These are phyloP conservation scores for Debaryomycetaceae sp. DNA, from an alignment of 1,139 yeast genomes.

Conservation along the genomic window DNA sequence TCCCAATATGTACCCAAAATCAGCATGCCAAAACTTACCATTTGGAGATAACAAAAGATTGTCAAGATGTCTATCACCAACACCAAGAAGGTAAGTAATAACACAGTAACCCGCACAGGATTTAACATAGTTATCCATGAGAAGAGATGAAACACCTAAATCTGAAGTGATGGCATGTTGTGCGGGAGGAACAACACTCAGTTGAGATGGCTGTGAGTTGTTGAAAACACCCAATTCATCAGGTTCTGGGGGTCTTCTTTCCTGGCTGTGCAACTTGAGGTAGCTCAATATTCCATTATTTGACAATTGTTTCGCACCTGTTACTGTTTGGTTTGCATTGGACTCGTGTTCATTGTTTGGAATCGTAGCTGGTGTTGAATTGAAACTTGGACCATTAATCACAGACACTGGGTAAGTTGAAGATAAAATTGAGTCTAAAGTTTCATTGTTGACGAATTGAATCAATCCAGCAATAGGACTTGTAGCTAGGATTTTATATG, in stretches of 20 bases:
- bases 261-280: conserved; percentile 62
- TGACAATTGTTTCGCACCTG: conserved; percentile 6
- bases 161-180: conserved; percentile 45
- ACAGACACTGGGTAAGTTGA: conserved; percentile 45
- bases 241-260: conserved; percentile 24
- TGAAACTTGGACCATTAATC: conserved; percentile 6
- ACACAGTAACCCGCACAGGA: conserved; percentile 99
- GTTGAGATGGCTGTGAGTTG: conserved; percentile 2
- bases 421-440: conserved; percentile 76
- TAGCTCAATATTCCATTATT: conserved; percentile 67
- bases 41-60: conserved; percentile 71
- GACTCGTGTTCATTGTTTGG: conserved; percentile 4
- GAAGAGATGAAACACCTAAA: conserved; percentile 68
- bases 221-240: conserved; percentile 26
- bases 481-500: conserved; percentile 88
- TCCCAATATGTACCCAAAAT: conserved; percentile 94
- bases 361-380: conserved; percentile 3
- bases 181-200: conserved; percentile 11
- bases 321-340: conserved; percentile 3
- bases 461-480: conserved; percentile 89
- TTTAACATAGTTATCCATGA: conserved; percentile 91
- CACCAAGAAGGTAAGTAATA: conserved; percentile 89
- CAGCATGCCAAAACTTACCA: conserved; percentile 94
- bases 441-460: conserved; percentile 88
- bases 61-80: conserved; percentile 95